A percentile compares a stretch with the other conserved stretches of the same genome.
These are phyloP conservation scores for Vanilla planifolia DNA, from an alignment of 106 monocot species.

Conservation along the genomic window DNA sequence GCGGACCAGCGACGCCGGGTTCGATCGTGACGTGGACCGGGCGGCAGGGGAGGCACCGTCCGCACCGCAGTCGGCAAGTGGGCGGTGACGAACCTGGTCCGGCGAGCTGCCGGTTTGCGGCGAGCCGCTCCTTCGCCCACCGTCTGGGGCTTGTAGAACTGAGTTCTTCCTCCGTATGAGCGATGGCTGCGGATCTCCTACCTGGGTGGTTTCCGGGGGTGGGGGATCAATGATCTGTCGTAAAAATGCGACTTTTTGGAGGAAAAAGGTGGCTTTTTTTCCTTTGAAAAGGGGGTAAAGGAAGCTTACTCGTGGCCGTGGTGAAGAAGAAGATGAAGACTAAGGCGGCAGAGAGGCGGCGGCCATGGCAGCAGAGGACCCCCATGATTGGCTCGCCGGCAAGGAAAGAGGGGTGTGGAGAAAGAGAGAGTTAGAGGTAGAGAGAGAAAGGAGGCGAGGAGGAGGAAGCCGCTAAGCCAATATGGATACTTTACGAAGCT, in stretches of 20 bases:
- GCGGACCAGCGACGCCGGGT: conserved; percentile 26
- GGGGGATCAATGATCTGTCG: neutral
- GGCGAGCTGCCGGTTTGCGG: conserved; percentile 15
- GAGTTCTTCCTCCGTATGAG: neutral
- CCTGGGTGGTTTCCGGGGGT: neutral
- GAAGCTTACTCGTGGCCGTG: neutral
- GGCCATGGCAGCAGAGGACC: neutral
- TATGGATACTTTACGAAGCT: no score
- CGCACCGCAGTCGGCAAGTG: conserved; percentile 45
- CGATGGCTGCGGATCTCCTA: neutral
- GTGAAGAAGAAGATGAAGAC: conserved; percentile 1
- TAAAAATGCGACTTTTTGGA: neutral
- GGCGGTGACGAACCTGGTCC: conserved; percentile 69
- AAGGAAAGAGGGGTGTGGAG: neutral
- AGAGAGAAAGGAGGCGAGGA: neutral
- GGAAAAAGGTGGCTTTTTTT: neutral
- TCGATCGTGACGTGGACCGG: conserved; percentile 60
- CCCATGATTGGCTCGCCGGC: neutral
- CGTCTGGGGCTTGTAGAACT: neutral
- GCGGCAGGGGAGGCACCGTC: conserved; percentile 40
- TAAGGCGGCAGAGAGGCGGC: neutral
- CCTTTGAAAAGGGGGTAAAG: neutral
- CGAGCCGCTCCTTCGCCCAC: conserved; percentile 3
- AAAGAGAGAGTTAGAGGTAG: conserved; percentile 1
- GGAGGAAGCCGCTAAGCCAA: no score